A percentile compares a stretch with the other conserved stretches of the same genome.
These are phyloP conservation scores for Venturia oleaginea DNA, from an alignment of 2,329 filamentous ascomycete species.

Conservation along the genomic window DNA sequence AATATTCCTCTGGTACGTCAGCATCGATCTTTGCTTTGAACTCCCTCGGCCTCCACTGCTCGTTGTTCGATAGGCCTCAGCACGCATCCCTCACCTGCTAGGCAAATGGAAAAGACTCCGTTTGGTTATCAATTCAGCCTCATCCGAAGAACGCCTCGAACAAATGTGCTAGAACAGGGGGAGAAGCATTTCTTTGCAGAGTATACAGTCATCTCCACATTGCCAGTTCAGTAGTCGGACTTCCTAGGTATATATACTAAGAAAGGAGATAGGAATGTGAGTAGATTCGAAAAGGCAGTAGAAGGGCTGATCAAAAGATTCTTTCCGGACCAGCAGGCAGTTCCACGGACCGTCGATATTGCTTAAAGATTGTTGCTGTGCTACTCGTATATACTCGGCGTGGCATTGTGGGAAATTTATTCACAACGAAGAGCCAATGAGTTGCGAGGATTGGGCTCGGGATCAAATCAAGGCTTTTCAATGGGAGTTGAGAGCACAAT, in stretches of 20 bases:
- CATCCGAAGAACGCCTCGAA: background rate
- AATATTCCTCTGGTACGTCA: background rate
- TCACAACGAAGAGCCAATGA: background rate
- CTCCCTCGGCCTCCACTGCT: no score
- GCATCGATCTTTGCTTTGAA: no score
- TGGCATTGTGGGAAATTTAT: background rate
- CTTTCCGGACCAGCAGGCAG: background rate
- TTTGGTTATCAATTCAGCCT: background rate
- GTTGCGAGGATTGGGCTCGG: background rate
- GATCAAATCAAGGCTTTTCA: background rate
- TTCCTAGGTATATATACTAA: background rate
- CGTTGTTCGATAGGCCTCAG: conserved; percentile 27
- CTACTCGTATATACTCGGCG: background rate
- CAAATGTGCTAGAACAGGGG: conserved; percentile 4
- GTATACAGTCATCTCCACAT: no score
- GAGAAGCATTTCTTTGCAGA: no score
- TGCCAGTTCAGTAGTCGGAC: conserved; percentile 16
- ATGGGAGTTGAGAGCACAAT: background rate
- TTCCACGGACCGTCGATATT: background rate
- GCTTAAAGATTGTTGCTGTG: background rate
- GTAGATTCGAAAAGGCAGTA: background rate
- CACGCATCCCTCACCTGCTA: conserved; percentile 28
- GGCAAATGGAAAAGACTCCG: conserved; percentile 15
- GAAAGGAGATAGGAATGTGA: conserved; percentile 1
- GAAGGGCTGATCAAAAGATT: background rate